Base-by-base conservation (phyloP, 2,329 filamentous ascomycete species). In the Aureobasidium sp. region DNA sequence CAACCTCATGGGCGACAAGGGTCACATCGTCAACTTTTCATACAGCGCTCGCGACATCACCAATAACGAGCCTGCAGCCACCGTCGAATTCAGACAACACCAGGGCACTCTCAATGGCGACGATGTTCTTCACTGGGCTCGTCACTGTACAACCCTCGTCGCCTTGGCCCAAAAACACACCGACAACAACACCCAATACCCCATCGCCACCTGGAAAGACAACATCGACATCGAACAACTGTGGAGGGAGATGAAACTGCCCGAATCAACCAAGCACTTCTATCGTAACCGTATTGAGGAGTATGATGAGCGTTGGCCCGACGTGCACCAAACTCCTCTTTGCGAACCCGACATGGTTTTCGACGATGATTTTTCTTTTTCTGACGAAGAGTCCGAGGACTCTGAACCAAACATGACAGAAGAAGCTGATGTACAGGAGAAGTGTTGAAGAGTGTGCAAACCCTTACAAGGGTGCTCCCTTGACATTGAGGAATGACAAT, bases 11-110 rank as follows among this genome's bases (percentile, higher is more conserved):
- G 63, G 63, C 44, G 14, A 34, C 47, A 59, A 59, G 41, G 54
- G 45, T 13, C 44, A 45, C 37, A 61, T 55, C 11, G 63, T 66
- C 59, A 65, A 65, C 48, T 66, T 65, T 37, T 50, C 53, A 1
- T 63, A 63, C 61, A 14, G 58, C 32, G 47, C 39, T 27, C 57
- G 63, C 25, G 44, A 63, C 32, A n/a, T 49, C 37, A 59, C 49
- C 7, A 53, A 54, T 2, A 30, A 39, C 39, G 42, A 61, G 37
- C 48, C 48, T 8, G 59, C 64, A 5, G 51, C 55, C 14, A 67
- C 65, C 1, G 50, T 67, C 14, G 65, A 66, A 55, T 67, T 67
- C 50, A 37, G 65, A 13, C 65, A 67, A 53, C 63, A 65, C 41
- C 59, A 63, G 11, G 65, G 59, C 6, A 61, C 49, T 14, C 36